Evolutionary conservation across 2,329 filamentous ascomycete species (phyloP).

Genomic region (Phialophora expanda): DNA sequence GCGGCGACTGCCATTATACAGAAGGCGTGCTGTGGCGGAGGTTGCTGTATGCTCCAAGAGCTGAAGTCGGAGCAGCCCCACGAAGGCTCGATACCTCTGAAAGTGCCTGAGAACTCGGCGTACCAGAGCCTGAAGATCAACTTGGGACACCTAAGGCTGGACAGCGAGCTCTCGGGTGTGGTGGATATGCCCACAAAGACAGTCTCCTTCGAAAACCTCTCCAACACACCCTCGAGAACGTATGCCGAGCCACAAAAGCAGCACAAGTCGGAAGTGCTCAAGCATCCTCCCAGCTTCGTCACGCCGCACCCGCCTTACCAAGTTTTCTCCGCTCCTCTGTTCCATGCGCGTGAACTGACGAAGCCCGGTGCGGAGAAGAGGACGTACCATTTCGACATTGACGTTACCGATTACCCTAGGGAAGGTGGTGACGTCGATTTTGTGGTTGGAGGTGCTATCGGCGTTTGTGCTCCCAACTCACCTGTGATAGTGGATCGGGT

Average conservation of each 20-base stretch:
- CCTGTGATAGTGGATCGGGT: slow-evolving; percentile 77
- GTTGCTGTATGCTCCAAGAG: slow-evolving; percentile 66
- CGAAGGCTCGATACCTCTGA: slow-evolving; percentile 54
- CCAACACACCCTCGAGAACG: slow-evolving; percentile 18
- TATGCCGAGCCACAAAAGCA: slow-evolving; percentile 20
- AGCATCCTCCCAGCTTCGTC: slow-evolving; percentile 83
- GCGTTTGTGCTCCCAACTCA: slow-evolving; percentile 87
- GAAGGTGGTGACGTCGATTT: slow-evolving; percentile 84
- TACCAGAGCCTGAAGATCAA: slow-evolving; percentile 79
- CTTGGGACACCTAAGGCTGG: slow-evolving; percentile 72
- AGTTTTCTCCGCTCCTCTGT: slow-evolving; percentile 87
- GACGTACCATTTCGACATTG: slow-evolving; percentile 96
- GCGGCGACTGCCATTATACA: slow-evolving; percentile 61
- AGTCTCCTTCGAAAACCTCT: slow-evolving; percentile 64
- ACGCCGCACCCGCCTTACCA: slow-evolving; percentile 93
- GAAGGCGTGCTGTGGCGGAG: slow-evolving; percentile 68
- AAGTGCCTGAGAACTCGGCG: slow-evolving; percentile 78
- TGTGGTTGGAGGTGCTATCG: slow-evolving; percentile 94
- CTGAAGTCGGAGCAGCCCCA: slow-evolving; percentile 55
- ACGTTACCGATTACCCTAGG: slow-evolving; percentile 90
- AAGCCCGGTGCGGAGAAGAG: slow-evolving; percentile 89
- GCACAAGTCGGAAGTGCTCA: slow-evolving; percentile 35
- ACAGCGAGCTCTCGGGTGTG: slow-evolving; percentile 72
- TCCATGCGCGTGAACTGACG: slow-evolving; percentile 84
- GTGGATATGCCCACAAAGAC: slow-evolving; percentile 75